These are phyloP conservation scores for Alternaria angustiovoidea DNA, from an alignment of 2,329 filamentous ascomycete species.

Conservation along the genomic window DNA sequence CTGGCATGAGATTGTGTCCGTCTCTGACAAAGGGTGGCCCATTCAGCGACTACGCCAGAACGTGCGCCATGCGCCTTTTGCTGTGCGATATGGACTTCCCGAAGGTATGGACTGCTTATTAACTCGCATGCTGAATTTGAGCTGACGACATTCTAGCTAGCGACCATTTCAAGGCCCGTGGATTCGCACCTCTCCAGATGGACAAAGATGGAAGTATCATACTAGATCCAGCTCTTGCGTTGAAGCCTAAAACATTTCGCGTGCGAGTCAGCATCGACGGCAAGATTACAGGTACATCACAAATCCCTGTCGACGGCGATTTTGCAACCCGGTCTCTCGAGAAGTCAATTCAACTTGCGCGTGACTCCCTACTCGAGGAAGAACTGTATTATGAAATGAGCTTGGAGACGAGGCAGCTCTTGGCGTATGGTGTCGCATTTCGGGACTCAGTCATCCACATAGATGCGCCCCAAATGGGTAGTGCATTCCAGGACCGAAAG, in stretches of 20 bases:
- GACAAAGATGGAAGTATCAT: constrained; percentile 76
- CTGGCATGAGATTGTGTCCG: constrained; percentile 84
- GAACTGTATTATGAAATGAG: constrained; percentile 92
- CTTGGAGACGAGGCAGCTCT: constrained; percentile 77
- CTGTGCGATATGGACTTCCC: constrained; percentile 87
- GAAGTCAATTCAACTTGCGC: constrained; percentile 74
- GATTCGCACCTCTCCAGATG: constrained; percentile 81
- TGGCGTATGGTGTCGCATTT: constrained; percentile 73
- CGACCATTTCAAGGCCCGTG: constrained; percentile 69
- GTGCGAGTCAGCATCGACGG: constrained; percentile 70
- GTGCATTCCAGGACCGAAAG: constrained; percentile 59
- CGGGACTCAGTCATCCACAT: constrained; percentile 57
- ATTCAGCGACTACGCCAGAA: constrained; percentile 56
- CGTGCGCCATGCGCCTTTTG: constrained; percentile 75
- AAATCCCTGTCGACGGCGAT: constrained; percentile 38
- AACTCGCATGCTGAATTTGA: background rate
- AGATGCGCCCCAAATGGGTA: constrained; percentile 28
- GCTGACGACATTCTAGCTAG: constrained; percentile 53
- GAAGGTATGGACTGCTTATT: constrained; percentile 63
- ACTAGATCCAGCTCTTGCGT: constrained; percentile 71
- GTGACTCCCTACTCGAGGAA: constrained; percentile 81
- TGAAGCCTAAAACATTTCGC: constrained; percentile 67
- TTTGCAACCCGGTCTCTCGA: constrained; percentile 66
- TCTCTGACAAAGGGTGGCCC: constrained; percentile 87
- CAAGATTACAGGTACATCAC: constrained; percentile 65